A percentile compares a stretch with the other conserved stretches of the same genome.
Conservation (phyloP, 163 green algal genomes). For the Prototheca wickerhamii region DNA sequence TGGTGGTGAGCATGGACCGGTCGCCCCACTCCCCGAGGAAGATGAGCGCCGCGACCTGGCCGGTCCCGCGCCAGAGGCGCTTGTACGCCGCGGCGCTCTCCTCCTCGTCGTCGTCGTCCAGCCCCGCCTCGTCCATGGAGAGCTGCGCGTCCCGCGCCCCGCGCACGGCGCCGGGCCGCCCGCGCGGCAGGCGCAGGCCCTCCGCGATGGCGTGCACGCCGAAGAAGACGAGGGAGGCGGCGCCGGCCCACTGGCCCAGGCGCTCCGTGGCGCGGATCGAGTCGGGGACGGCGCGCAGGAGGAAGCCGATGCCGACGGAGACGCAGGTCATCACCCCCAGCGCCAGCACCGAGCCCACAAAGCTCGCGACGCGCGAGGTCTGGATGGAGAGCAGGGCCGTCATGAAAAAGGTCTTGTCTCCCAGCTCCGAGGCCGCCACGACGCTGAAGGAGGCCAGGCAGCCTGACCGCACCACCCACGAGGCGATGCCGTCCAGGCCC, state of each 20-base stretch:
- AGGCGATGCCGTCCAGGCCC: too few species aligned
- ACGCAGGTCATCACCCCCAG: conserved; percentile 92
- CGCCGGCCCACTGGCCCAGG: conserved; percentile 73
- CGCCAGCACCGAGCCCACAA: conserved; percentile 82
- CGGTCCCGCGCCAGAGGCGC: not conserved
- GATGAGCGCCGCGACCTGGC: conserved; percentile 53
- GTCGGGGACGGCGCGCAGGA: conserved; percentile 77
- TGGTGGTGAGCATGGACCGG: conserved; percentile 96
- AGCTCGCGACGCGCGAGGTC: conserved; percentile 40
- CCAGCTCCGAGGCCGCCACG: not conserved
- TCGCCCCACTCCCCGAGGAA: conserved; percentile 98
- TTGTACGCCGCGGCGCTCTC: conserved; percentile 67
- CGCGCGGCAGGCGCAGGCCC: conserved; percentile 31
- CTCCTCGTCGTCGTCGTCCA: too few species aligned
- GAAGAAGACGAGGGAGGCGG: conserved; percentile 77
- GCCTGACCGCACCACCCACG: conserved; percentile 17
- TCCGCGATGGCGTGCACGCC: conserved; percentile 67
- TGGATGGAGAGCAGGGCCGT: conserved; percentile 77
- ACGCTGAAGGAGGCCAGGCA: conserved; percentile 29
- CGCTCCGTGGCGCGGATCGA: conserved; percentile 40
- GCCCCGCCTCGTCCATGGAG: too few species aligned
- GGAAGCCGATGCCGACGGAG: conserved; percentile 60
- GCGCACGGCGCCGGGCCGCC: conserved; percentile 40
- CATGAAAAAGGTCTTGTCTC: conserved; percentile 95
- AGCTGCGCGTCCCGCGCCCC: too few species aligned